Percentiles rank a stretch among this genome's conserved stretches.
phyloP scores from a whole-genome alignment of 108 stramenopile species.

The Cyclostephanos invisitatus region DNA sequence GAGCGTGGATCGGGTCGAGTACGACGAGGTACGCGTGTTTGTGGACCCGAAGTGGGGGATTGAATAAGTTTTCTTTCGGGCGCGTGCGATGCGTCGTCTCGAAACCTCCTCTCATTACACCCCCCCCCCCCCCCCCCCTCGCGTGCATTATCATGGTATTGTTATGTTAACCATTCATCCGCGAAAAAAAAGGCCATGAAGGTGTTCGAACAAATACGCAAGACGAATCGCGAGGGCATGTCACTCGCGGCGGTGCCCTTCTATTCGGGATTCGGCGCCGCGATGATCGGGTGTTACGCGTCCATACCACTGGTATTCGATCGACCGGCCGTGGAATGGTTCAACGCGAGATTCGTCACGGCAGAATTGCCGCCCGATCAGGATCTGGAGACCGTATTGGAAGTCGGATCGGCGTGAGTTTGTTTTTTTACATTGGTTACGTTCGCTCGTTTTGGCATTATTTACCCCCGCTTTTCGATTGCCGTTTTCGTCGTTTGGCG shows the following conservation, averaged over 20 bases:
- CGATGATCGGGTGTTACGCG: slow-evolving; percentile 50
- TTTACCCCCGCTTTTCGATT: no score
- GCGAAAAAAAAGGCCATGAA: slow-evolving; percentile 55
- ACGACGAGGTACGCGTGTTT: slow-evolving; percentile 24
- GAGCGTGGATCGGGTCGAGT: slow-evolving; percentile 44
- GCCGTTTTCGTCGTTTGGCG: no score
- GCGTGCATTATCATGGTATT: no score
- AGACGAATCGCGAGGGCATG: slow-evolving; percentile 62
- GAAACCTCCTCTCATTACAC: no score
- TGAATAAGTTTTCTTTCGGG: no score
- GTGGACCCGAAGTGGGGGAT: not conserved
- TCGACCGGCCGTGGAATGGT: slow-evolving; percentile 64
- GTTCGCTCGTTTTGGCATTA: not conserved
- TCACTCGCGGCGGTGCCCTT: slow-evolving; percentile 64
- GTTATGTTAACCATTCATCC: no score
- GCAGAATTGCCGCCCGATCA: slow-evolving; percentile 72
- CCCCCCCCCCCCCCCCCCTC: no score
- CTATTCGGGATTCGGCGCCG: slow-evolving; percentile 59
- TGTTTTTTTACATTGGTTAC: no score
- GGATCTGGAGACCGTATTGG: slow-evolving; percentile 83
- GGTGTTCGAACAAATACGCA: slow-evolving; percentile 35
- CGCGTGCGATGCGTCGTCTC: no score
- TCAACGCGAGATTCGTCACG: slow-evolving; percentile 84
- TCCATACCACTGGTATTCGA: slow-evolving; percentile 83
- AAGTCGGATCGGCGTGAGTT: slow-evolving; percentile 72